Base-by-base conservation (phyloP, 495 filamentous ascomycete species). In the Aspergillus heteromorphus region DNA sequence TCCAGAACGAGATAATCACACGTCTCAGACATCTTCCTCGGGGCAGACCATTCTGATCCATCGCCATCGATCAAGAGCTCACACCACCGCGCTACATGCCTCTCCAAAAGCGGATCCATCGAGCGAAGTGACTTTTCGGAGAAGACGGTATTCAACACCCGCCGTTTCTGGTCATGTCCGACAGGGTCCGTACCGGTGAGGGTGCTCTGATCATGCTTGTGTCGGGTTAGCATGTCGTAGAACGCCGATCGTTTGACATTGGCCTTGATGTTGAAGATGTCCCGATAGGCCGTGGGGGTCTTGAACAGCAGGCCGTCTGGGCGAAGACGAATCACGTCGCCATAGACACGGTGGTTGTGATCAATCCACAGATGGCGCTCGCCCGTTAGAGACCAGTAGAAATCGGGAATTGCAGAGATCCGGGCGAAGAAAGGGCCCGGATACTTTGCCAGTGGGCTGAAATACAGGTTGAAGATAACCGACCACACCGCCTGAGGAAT, bases 1-100 rank as follows among this genome's bases (percentile, higher is more conserved):
- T 56, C 54, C 1, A 56, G 29, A 29, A 51, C 54, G 6, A 51
- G 48, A 27, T 56, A 47, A 16, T 56, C 54, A 40, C 54, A 57
- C 2, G n/a, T 17, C 13, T 57, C 25, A 18, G 54, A 57, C 49
- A 57, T 57, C 29, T 48, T 57, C 11, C 48, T 30, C 11, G 54
- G 48, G 8, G 0, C 6, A 11, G 48, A 51, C 48, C 48, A 57
- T 2, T 38, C 49, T 23, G 6, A 0, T 0, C 30, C 20, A 14
- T 48, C 40, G 14, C 20, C 54, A 20, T 52, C 40, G 13, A 47
- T n/a, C 6, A 56, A 20, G 2, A 51, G 40, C 40, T 45, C 45
- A 41, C 45, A 49, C 45, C 45, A 49, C 7, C 53, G 45, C 8
- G 20, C 34, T 13, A 55, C 53, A 29, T 55, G 53, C 34, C 40